A percentile compares a stretch with the other conserved stretches of the same genome.
These are phyloP conservation scores for Senecio squalidus DNA, from an alignment of 140 eudicot genomes.

Conservation along the genomic window DNA sequence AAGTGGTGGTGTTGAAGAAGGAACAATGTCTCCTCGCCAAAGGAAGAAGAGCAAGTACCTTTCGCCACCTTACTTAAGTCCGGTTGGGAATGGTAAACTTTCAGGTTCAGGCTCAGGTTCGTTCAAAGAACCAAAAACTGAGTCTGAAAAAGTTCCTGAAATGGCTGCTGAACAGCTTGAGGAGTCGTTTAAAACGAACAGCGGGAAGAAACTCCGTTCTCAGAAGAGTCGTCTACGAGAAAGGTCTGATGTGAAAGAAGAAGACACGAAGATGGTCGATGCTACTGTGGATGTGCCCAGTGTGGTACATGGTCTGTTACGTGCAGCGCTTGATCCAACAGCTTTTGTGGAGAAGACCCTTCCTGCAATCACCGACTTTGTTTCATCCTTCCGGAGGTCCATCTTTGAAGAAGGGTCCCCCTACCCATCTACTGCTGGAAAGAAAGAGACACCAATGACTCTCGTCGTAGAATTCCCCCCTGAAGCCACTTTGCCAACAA, in stretches of 20 bases:
- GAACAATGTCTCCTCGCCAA: constrained; percentile 45
- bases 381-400: constrained; percentile 41
- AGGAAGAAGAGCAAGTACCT: constrained; percentile 78
- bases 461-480: constrained; percentile 38
- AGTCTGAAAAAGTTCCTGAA: constrained; percentile 26
- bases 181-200: constrained; percentile 16
- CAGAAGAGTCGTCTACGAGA: constrained; percentile 5
- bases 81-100: constrained; percentile 12
- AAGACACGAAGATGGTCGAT: constrained; percentile 3
- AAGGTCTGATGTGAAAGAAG: too few relatives aligned
- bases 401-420: constrained; percentile 28
- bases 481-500: constrained; percentile 40
- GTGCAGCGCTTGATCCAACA: constrained; percentile 50
- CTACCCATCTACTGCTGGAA: constrained; percentile 1
- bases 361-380: constrained; percentile 27
- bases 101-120: constrained; percentile 30
- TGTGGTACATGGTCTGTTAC: constrained; percentile 33
- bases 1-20: constrained; percentile 33
- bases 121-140: constrained; percentile 31
- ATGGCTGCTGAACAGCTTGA: constrained; percentile 35
- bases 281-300: constrained; percentile 21
- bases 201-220: constrained; percentile 9
- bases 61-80: constrained; percentile 68
- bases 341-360: constrained; percentile 27
- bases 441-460: constrained; percentile 13